Evolutionary conservation across 257 asterid species (phyloP).

Genomic region (Nicotiana undulata): DNA sequence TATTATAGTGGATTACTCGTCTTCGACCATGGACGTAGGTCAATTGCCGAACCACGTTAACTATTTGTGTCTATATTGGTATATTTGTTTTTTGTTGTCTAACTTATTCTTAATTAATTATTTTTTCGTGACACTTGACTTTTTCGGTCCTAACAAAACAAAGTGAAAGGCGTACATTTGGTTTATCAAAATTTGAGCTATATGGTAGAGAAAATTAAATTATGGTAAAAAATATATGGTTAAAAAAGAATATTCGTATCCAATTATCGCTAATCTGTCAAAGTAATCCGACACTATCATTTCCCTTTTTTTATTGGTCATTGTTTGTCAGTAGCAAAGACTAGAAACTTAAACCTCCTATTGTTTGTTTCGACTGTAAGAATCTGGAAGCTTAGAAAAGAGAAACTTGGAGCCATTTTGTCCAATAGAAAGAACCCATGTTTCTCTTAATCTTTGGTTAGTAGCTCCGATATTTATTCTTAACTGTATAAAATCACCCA

Average conservation of each 20-base stretch:
- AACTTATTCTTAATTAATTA: too few species aligned
- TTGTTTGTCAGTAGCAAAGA: background rate
- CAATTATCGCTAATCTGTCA: too few species aligned
- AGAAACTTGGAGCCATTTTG: constrained; percentile 3
- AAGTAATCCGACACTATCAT: background rate
- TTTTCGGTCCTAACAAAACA: too few species aligned
- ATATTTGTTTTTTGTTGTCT: too few species aligned
- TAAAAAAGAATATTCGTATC: too few species aligned
- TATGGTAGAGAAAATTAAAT: background rate
- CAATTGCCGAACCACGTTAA: too few species aligned
- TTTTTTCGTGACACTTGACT: too few species aligned
- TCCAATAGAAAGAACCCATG: constrained; percentile 12
- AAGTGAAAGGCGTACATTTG: background rate
- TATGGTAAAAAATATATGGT: too few species aligned
- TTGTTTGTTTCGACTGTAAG: background rate
- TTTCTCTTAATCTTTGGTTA: constrained; percentile 20
- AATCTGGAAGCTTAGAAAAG: background rate
- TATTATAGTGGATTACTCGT: too few species aligned
- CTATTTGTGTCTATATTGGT: too few species aligned
- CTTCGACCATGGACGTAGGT: too few species aligned
- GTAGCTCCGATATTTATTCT: constrained; percentile 6
- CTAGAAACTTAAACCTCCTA: background rate
- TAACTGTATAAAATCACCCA: background rate
- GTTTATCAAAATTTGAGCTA: background rate
- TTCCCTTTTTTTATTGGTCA: background rate